Evolutionary conservation across 805 yeast species (phyloP).

Genomic region (Sugiyamaella chiloensis): DNA sequence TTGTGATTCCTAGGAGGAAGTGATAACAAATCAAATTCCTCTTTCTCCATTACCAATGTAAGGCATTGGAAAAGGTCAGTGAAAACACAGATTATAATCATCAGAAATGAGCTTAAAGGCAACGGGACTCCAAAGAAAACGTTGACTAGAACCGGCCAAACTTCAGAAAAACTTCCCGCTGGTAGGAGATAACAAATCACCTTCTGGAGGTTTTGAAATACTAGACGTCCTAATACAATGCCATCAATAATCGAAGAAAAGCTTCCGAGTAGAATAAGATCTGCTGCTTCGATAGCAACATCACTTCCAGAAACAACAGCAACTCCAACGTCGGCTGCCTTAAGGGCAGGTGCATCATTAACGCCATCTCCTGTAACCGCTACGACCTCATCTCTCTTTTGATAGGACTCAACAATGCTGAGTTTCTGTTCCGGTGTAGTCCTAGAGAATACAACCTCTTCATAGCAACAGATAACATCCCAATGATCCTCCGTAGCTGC

Average conservation of each 20-base stretch:
- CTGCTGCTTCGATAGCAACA: slow-evolving; percentile 25
- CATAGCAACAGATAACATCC: slow-evolving; percentile 38
- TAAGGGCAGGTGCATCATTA: slow-evolving; percentile 97
- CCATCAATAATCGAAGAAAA: slow-evolving; percentile 84
- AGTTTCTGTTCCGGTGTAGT: slow-evolving; percentile 52
- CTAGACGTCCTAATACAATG: slow-evolving; percentile 79
- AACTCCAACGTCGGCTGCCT: slow-evolving; percentile 93
- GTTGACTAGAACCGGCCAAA: slow-evolving; percentile 49
- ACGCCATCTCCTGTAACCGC: slow-evolving; percentile 99
- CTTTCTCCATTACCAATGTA: slow-evolving; percentile 43
- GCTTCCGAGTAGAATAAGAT: slow-evolving; percentile 22
- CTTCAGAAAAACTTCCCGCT: slow-evolving; percentile 50
- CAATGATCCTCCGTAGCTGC: slow-evolving; percentile 38
- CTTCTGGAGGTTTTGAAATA: slow-evolving; percentile 48
- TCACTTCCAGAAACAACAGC: slow-evolving; percentile 46
- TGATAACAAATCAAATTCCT: slow-evolving; percentile 41
- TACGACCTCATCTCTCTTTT: slow-evolving; percentile 82
- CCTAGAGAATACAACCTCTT: slow-evolving; percentile 42
- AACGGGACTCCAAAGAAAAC: slow-evolving; percentile 49
- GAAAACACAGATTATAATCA: slow-evolving; percentile 49
- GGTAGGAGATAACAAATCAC: slow-evolving; percentile 46
- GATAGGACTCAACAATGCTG: slow-evolving; percentile 46
- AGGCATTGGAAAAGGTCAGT: slow-evolving; percentile 49
- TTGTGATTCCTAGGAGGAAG: slow-evolving; percentile 44
- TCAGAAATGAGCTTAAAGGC: slow-evolving; percentile 45